Conservation (phyloP, 805 yeast species). For the Saccharomycopsis sp. region DNA sequence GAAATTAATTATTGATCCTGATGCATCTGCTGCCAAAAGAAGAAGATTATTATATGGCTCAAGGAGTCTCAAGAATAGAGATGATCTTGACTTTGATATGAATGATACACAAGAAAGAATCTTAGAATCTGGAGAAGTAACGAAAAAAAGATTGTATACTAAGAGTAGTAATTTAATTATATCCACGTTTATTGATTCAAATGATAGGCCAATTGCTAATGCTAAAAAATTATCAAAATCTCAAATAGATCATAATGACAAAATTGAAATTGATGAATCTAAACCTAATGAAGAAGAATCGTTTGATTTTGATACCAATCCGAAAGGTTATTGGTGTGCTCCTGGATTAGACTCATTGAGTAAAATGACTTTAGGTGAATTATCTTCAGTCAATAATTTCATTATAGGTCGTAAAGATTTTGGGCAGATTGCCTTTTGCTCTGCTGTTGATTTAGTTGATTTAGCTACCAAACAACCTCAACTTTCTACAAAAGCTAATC, state of each 20-base stretch:
- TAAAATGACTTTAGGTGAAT: conserved; percentile 33
- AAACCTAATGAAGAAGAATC: background rate
- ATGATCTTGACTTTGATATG: background rate
- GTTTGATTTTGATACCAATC: conserved; percentile 9
- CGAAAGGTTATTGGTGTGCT: conserved; percentile 59
- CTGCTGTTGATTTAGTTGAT: conserved; percentile 58
- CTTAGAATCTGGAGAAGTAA: background rate
- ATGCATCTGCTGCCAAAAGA: conserved; percentile 34
- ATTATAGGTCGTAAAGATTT: conserved; percentile 56
- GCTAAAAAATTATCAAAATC: too few relatives aligned
- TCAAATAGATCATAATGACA: background rate
- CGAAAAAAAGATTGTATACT: background rate
- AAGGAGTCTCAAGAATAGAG: background rate
- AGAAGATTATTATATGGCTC: conserved; percentile 27
- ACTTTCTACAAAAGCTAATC: conserved; percentile 22
- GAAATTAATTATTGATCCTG: conserved; percentile 31
- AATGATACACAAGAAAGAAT: too few relatives aligned
- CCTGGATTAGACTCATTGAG: conserved; percentile 48
- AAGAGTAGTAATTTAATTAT: too few relatives aligned
- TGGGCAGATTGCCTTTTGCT: conserved; percentile 58
- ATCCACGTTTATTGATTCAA: background rate
- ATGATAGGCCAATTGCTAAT: background rate
- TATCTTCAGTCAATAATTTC: conserved; percentile 49
- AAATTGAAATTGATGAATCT: background rate
- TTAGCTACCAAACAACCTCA: conserved; percentile 28